phyloP scores from a whole-genome alignment of 2,329 filamentous ascomycete species.

The Epichloe glyceriae region DNA sequence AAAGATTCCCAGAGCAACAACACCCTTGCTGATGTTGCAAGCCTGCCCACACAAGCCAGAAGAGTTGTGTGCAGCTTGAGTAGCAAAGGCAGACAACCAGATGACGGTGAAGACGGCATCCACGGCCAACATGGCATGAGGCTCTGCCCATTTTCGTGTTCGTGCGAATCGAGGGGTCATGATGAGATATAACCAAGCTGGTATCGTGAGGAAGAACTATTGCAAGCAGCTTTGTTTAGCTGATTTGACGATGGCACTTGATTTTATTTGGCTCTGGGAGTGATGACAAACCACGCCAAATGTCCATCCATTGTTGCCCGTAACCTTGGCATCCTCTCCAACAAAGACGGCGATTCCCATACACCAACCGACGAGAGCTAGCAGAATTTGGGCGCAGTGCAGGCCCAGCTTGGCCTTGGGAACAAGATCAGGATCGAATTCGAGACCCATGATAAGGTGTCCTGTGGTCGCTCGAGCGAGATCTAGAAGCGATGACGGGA shows the following conservation, averaged over 20 bases:
- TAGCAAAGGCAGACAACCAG: slow-evolving; percentile 55
- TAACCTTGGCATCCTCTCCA: slow-evolving; percentile 32
- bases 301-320: slow-evolving; percentile 48
- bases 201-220: slow-evolving; percentile 52
- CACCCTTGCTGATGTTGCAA: slow-evolving; percentile 48
- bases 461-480: neutral
- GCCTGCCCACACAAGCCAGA: slow-evolving; percentile 39
- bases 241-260: neutral
- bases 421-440: slow-evolving; percentile 40
- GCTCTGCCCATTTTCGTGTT: slow-evolving; percentile 47
- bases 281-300: slow-evolving; percentile 44
- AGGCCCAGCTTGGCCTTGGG: slow-evolving; percentile 44
- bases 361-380: slow-evolving; percentile 43
- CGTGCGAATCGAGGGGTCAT: slow-evolving; percentile 52
- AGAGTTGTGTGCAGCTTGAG: slow-evolving; percentile 51
- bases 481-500: neutral
- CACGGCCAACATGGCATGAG: slow-evolving; percentile 46
- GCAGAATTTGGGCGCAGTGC: slow-evolving; percentile 40
- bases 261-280: neutral
- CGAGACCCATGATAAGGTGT: slow-evolving; percentile 28
- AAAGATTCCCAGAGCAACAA: slow-evolving; percentile 50
- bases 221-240: neutral
- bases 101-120: slow-evolving; percentile 46
- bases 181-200: slow-evolving; percentile 51
- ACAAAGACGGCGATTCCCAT: slow-evolving; percentile 48